phyloP scores from a whole-genome alignment of 208 protist species.

The Leishmania turanica region DNA sequence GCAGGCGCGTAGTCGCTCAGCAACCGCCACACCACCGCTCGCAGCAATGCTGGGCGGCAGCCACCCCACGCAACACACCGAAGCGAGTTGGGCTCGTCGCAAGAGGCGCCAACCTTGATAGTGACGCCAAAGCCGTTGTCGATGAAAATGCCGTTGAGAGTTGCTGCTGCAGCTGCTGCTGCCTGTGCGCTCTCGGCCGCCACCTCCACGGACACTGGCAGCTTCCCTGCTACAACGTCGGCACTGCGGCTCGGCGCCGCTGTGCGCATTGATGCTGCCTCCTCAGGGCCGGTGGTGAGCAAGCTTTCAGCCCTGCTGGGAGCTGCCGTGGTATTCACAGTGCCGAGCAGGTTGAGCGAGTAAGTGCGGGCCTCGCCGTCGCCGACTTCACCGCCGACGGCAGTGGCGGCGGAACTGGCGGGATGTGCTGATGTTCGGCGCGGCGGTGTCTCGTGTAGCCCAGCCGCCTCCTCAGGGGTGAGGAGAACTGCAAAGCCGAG shows the following conservation, averaged over 20 bases:
- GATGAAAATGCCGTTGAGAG: constrained; percentile 13
- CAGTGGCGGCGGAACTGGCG: neutral
- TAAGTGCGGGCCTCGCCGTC: neutral
- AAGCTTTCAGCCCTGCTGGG: neutral
- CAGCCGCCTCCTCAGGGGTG: constrained; percentile 6
- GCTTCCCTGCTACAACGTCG: neutral
- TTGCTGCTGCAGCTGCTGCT: constrained; percentile 5
- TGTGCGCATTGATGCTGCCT: neutral
- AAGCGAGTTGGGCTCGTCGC: constrained; percentile 53
- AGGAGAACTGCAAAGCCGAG: neutral
- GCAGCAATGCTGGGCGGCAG: constrained; percentile 41
- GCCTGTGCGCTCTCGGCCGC: neutral
- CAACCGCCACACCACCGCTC: constrained; percentile 67
- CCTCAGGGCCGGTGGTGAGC: neutral
- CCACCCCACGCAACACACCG: constrained; percentile 58
- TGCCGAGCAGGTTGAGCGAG: neutral
- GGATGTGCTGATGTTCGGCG: neutral
- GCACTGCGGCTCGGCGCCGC: neutral
- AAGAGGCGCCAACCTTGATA: constrained; percentile 38
- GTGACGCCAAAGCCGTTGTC: constrained; percentile 28
- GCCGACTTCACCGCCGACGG: neutral
- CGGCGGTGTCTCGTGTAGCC: neutral
- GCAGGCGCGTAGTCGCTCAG: constrained; percentile 50
- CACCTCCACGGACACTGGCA: neutral
- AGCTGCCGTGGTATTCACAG: neutral